Evolutionary conservation across 176 grass and related monocot species (phyloP).

Genomic region (Eleusine indica): DNA sequence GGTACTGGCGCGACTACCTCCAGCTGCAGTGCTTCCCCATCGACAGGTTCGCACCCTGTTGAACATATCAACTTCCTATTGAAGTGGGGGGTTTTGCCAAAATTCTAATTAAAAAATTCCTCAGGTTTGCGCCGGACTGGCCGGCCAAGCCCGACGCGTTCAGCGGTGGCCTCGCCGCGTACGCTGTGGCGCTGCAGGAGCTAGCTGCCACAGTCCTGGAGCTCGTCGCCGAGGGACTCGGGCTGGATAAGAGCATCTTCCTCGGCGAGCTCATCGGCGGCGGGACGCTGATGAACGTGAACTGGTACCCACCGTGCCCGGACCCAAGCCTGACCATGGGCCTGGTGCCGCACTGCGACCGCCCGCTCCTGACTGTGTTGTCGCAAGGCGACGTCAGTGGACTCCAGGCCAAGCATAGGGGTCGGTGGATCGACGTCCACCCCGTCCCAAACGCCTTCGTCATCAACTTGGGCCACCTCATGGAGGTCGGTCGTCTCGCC

Average conservation of each 20-base stretch:
- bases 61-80: too few species aligned
- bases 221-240: neutral
- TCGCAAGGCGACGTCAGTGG: slow-evolving; percentile 23
- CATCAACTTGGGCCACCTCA: slow-evolving; percentile 6
- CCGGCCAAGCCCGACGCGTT: neutral
- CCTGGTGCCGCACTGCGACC: slow-evolving; percentile 73
- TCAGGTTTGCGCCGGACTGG: neutral
- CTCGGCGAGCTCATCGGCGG: slow-evolving; percentile 38
- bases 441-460: neutral
- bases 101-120: too few species aligned
- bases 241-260: neutral
- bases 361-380: slow-evolving; percentile 64
- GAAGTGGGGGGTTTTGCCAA: too few species aligned
- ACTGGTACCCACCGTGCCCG: slow-evolving; percentile 68
- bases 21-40: neutral
- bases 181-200: neutral
- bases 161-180: neutral
- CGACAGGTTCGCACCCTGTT: neutral
- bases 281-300: slow-evolving; percentile 59
- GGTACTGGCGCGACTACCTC: slow-evolving; percentile 1
- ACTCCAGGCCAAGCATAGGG: neutral
- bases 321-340: slow-evolving; percentile 55
- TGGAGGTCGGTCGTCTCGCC: neutral
- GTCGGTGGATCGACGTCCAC: neutral
- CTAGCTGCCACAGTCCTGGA: neutral